Evolutionary conservation across 345 rosid species (phyloP).

Genomic region (Populus nigra): DNA sequence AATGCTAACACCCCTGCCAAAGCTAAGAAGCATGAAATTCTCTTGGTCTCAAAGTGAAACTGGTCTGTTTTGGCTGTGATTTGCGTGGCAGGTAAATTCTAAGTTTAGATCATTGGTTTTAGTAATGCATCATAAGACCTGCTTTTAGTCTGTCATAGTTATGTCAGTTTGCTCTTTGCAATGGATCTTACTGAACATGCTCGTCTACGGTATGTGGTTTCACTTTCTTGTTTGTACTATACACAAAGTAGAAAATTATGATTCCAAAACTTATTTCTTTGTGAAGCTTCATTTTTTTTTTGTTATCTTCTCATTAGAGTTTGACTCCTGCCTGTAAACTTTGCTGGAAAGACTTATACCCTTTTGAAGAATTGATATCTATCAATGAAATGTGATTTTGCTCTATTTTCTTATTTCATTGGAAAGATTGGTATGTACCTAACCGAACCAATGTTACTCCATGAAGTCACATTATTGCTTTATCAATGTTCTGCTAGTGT

Average conservation of each 20-base stretch:
- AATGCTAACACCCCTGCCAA: slow-evolving; percentile 80
- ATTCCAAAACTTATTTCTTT: not conserved
- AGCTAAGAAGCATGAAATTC: slow-evolving; percentile 78
- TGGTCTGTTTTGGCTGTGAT: slow-evolving; percentile 8
- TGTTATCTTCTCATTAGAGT: too few relatives aligned
- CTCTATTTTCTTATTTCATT: too few relatives aligned
- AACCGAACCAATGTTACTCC: too few relatives aligned
- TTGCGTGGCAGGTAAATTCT: slow-evolving; percentile 30
- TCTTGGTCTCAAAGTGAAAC: slow-evolving; percentile 83
- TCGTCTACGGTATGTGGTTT: not conserved
- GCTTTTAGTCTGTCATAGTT: not conserved
- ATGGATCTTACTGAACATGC: not conserved
- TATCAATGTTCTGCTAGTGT: not conserved
- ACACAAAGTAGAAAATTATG: not conserved
- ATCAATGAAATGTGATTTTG: too few relatives aligned
- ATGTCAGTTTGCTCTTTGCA: not conserved
- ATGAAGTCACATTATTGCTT: too few relatives aligned
- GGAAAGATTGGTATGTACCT: too few relatives aligned
- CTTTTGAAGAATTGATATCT: too few relatives aligned
- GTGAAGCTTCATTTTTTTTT: too few relatives aligned
- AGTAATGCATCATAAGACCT: not conserved
- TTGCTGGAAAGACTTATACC: too few relatives aligned
- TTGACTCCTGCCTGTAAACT: too few relatives aligned
- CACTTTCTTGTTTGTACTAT: not conserved
- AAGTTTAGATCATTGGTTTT: not conserved